Evolutionary conservation across 805 yeast species (phyloP).

Genomic region (Clavispora carvajalis): DNA sequence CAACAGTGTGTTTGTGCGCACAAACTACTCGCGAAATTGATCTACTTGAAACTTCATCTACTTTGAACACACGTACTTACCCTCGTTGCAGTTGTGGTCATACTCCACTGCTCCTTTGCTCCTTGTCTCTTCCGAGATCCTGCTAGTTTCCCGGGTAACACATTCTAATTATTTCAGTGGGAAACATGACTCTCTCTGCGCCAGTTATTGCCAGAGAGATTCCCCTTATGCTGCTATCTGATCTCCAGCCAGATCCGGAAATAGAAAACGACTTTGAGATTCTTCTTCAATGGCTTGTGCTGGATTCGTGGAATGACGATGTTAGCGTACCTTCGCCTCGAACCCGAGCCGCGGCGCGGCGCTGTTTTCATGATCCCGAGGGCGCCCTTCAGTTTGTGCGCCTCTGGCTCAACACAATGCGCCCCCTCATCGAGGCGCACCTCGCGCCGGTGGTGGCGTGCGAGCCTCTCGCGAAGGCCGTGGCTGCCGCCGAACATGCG

Average conservation of each 20-base stretch:
- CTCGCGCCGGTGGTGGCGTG: constrained; percentile 6
- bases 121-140: neutral
- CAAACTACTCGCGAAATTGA: neutral
- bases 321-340: constrained; percentile 24
- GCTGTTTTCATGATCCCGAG: constrained; percentile 30
- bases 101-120: too few species aligned
- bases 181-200: constrained; percentile 3
- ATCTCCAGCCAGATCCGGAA: constrained; percentile 16
- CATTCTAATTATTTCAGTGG: too few species aligned
- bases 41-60: too few species aligned
- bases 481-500: constrained; percentile 14
- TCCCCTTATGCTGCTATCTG: constrained; percentile 11
- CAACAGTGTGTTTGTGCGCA: neutral
- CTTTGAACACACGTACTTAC: too few species aligned
- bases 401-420: constrained; percentile 30
- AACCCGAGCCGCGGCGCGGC: constrained; percentile 30
- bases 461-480: constrained; percentile 1
- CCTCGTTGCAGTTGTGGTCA: too few species aligned
- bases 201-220: constrained; percentile 5
- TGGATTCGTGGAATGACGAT: constrained; percentile 2
- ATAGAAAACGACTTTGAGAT: constrained; percentile 32
- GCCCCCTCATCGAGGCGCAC: constrained; percentile 13
- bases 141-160: too few species aligned
- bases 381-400: constrained; percentile 30
- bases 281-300: constrained; percentile 26